These are phyloP conservation scores for Piper betle DNA, from an alignment of 164 flowering plant species.

Conservation along the genomic window DNA sequence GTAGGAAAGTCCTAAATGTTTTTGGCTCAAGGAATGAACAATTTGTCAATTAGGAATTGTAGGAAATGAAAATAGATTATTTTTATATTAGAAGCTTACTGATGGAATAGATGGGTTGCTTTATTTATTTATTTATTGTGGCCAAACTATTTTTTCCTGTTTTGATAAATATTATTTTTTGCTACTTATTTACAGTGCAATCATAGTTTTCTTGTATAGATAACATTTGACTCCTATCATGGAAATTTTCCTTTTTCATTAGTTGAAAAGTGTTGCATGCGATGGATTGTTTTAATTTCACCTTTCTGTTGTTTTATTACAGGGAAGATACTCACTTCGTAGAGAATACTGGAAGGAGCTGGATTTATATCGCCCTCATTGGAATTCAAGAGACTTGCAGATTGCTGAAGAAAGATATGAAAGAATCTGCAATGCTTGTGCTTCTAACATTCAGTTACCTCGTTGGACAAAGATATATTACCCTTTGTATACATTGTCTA, in stretches of 20 bases:
- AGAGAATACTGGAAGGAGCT: conserved; percentile 69
- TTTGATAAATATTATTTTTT: no score
- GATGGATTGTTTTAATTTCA: not conserved
- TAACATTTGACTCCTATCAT: no score
- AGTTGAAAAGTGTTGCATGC: not conserved
- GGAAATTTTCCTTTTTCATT: no score
- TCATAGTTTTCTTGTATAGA: no score
- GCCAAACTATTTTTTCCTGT: no score
- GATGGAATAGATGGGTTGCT: no score
- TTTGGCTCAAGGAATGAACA: no score
- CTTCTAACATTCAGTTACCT: conserved; percentile 69
- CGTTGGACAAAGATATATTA: conserved; percentile 67
- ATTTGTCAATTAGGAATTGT: no score
- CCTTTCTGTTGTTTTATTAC: conserved; percentile 6
- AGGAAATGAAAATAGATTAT: no score
- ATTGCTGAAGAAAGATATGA: conserved; percentile 87
- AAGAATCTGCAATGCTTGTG: conserved; percentile 65
- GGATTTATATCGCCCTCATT: conserved; percentile 87
- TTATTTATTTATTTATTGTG: no score
- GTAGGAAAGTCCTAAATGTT: no score
- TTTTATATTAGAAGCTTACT: not conserved
- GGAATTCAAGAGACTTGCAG: conserved; percentile 87
- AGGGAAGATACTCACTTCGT: conserved; percentile 89
- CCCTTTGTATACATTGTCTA: conserved; percentile 56
- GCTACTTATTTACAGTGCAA: no score